Base-by-base conservation (phyloP, 2,329 filamentous ascomycete species). In the Colletotrichum sp. region DNA sequence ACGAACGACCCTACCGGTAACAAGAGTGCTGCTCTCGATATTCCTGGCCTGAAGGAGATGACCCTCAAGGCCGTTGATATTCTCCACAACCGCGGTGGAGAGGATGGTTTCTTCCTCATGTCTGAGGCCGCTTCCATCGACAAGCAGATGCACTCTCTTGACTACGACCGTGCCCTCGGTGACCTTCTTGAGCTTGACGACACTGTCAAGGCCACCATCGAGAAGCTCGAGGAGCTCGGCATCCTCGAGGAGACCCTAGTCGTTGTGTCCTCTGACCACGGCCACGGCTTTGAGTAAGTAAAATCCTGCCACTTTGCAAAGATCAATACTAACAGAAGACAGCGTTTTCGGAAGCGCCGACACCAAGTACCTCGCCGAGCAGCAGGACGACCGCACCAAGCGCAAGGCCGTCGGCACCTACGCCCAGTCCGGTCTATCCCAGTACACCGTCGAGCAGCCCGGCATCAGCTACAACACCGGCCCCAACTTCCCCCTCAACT, bases 31-130 rank as follows among this genome's bases (percentile, higher is more conserved):
- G 95, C 95, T 7, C 88, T 90, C 9, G 95, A 97, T 81, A 91
- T 96, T 32, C 95, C 95, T 1, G 95, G 95, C 6, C 91, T 97
- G 67, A 96, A 95, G 86, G 94, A 97, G 60, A 98, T 98, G 95
- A 96, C 95, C 0, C 88, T 96, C 80, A 98, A 98, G 88, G 95
- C 95, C 28, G 90, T 97, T 66, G 94, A 96, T 75, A 92, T 96
- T 69, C 90, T 97, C n/a, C 86, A 93, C 83, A 88, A 88, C 52
- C 89, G 91, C 75, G 92, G 92, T 32, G 90, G 90, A 39, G 89
- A 93, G 74, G 90, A 94, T 76, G 95, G 95, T 8, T 98, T 94
- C 90, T 95, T 97, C 89, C 89, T 98, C 81, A 97, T 98, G 95
- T 92, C 93, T 15, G 95, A 98, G 84, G 95, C 93, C 30, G 95